Evolutionary conservation across 2,329 filamentous ascomycete species (phyloP), one percentile per base, ranked within the genome.

Genomic region (Periglandula ipomoeae): DNA sequence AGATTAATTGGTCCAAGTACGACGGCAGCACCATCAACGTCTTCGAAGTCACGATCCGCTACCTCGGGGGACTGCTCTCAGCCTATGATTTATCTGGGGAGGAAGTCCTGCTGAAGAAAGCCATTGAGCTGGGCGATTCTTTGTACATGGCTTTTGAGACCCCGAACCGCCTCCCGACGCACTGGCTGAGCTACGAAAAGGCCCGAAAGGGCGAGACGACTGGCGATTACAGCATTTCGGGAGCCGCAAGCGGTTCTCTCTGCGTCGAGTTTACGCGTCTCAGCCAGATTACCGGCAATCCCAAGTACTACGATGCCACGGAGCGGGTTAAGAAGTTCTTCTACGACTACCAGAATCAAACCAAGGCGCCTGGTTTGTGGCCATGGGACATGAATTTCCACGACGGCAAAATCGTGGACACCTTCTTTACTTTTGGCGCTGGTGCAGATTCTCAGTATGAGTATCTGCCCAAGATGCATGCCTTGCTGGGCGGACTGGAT

Each of bases 221-320:
- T 6, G 66, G 66, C 20, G 63, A 68, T 38, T 50, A 53, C 13
- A 60, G 57, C 47, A 69, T 72, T 56, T 65, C 69, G 3, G 64
- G 66, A 7, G 73, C 73, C 24, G 70, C 69, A n/a, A 65, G 67
- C 15, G 85, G 85, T 27, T 85, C 84, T 9, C 70, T 90, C 49
- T 81, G 79, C 8, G 64, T 91, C 50, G 86, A 90, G 60, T 88
- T 90, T 60, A 88, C 84, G 2, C 73, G 86, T 5, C 71, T 91
- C 41, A 81, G 82, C 19, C 86, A 90, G 65, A 69, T 90, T 50
- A 88, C 86, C 0, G 79, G 79, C 45, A 73, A 89, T 51, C 67
- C 77, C 48, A 88, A 84, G 61, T 90, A 86, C 66, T 89, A 85
- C 63, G 84, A 88, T 64, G 85, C 84, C 5, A 77, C 87, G 47